These are phyloP conservation scores for Vaccinium macrocarpon DNA, from an alignment of 148 eudicot genomes.

Conservation along the genomic window DNA sequence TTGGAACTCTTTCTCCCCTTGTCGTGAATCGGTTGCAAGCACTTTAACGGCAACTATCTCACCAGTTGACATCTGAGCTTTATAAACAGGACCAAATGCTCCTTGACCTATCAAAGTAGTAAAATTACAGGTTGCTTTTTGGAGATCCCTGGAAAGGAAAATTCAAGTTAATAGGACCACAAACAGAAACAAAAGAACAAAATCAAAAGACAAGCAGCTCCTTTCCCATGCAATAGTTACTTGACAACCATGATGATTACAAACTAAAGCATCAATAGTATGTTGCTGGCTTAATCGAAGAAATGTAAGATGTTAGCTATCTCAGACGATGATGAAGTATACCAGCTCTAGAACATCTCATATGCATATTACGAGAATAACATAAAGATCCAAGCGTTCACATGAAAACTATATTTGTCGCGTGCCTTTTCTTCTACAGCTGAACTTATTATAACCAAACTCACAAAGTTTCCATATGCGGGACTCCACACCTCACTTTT, in stretches of 20 bases:
- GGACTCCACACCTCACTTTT: background rate
- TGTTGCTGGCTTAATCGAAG: background rate
- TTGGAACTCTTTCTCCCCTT: constrained; percentile 88
- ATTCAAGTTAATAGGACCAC: background rate
- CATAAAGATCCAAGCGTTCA: background rate
- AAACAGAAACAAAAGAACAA: background rate
- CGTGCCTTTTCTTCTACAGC: background rate
- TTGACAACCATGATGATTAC: background rate
- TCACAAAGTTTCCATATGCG: background rate
- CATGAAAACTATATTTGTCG: background rate
- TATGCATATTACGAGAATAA: background rate
- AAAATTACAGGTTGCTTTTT: constrained; percentile 87
- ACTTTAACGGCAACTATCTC: constrained; percentile 95
- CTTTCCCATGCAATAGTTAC: background rate
- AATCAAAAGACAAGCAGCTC: background rate
- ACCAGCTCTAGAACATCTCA: background rate
- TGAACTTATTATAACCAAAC: background rate
- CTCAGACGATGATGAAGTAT: background rate
- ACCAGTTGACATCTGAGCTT: constrained; percentile 83
- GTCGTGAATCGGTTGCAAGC: constrained; percentile 87
- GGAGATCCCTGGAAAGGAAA: constrained; percentile 66
- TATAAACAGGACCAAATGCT: constrained; percentile 95
- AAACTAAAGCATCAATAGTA: background rate
- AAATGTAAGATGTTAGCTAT: background rate
- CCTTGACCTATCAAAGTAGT: constrained; percentile 88